Conservation (phyloP, 805 yeast species). For the Torulaspora maleeae region DNA sequence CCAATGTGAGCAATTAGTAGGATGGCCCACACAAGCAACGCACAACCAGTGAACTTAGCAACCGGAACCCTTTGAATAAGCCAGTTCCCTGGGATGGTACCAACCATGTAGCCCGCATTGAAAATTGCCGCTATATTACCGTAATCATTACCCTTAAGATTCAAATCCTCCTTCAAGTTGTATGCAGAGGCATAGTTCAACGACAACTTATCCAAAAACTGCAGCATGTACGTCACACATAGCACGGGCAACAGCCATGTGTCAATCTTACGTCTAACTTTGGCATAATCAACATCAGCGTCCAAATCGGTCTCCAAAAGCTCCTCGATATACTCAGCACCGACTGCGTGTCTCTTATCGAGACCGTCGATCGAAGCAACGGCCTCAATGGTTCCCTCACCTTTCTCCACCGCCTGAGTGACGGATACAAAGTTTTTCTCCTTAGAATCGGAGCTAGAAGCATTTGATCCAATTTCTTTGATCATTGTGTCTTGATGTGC, state of each 20-base stretch:
- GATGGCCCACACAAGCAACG: constrained; percentile 18
- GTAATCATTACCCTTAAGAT: constrained; percentile 38
- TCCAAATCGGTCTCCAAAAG: constrained; percentile 12
- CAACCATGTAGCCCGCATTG: constrained; percentile 40
- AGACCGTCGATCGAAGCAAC: background rate
- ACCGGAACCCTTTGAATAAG: constrained; percentile 23
- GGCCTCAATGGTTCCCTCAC: constrained; percentile 3
- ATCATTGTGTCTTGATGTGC: background rate
- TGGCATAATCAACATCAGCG: constrained; percentile 18
- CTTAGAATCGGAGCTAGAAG: background rate
- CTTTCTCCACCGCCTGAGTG: constrained; percentile 3
- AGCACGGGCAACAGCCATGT: constrained; percentile 18
- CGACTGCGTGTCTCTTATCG: constrained; percentile 15
- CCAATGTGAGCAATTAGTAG: constrained; percentile 19
- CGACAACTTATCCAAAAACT: constrained; percentile 21
- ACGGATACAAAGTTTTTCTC: constrained; percentile 1
- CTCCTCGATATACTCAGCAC: constrained; percentile 19
- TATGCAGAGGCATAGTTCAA: constrained; percentile 20
- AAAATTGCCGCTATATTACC: constrained; percentile 40
- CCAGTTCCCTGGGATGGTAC: constrained; percentile 21
- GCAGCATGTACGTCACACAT: constrained; percentile 23
- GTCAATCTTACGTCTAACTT: constrained; percentile 24
- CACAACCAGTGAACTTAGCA: constrained; percentile 27
- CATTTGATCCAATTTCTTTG: background rate
- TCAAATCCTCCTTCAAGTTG: constrained; percentile 33